Evolutionary conservation across 2,329 filamentous ascomycete genomes (phyloP).

Genomic region (Curvularia eragrostidis): DNA sequence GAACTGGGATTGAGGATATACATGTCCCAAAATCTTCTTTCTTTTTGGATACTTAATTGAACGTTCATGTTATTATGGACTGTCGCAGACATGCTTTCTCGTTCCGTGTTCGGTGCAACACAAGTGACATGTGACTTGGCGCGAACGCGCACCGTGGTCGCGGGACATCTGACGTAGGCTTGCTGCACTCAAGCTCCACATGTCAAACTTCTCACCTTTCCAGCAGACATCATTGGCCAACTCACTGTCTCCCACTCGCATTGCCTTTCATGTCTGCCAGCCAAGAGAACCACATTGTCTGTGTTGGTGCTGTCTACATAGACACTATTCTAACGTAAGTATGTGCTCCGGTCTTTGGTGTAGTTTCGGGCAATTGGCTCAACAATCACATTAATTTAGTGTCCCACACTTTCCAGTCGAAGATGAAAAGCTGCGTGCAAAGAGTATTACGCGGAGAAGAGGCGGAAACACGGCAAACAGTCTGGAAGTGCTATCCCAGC

Average conservation of each 20-base stretch:
- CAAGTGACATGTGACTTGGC: slow-evolving; percentile 6
- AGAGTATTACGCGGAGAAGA: slow-evolving; percentile 63
- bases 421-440: slow-evolving; percentile 75
- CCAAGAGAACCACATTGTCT: slow-evolving; percentile 60
- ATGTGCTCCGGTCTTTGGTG: not conserved
- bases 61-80: not conserved
- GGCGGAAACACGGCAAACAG: slow-evolving; percentile 78
- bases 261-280: not conserved
- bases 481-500: slow-evolving; percentile 72
- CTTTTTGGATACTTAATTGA: not conserved
- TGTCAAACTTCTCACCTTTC: slow-evolving; percentile 2
- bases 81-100: not conserved
- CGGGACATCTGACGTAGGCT: slow-evolving; percentile 11
- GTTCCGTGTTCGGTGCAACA: not conserved
- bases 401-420: slow-evolving; percentile 71
- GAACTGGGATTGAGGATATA: not conserved
- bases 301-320: slow-evolving; percentile 72
- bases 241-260: not conserved
- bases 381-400: slow-evolving; percentile 47
- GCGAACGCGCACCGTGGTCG: not conserved
- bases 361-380: not conserved
- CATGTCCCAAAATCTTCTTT: not conserved
- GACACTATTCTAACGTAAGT: slow-evolving; percentile 63
- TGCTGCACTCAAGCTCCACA: slow-evolving; percentile 11
- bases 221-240: not conserved